Conservation (phyloP, 2,329 filamentous ascomycete genomes). For the Trichoderma gracile region DNA sequence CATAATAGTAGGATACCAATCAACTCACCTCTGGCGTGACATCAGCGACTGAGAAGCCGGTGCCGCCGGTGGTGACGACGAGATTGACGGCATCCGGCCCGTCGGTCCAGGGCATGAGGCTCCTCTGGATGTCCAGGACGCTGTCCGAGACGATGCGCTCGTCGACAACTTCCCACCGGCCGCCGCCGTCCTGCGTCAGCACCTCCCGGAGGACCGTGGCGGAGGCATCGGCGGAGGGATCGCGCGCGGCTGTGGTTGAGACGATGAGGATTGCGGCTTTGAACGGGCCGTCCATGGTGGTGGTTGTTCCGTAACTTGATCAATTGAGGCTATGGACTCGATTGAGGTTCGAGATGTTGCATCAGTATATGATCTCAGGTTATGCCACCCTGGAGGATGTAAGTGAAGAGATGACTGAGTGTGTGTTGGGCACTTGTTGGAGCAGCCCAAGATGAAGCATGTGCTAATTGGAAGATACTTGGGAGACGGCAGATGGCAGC, state of each 20-base stretch:
- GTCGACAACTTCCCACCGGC: constrained; percentile 69
- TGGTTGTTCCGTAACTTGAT: background rate
- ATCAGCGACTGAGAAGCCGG: constrained; percentile 85
- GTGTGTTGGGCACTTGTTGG: constrained; percentile 1
- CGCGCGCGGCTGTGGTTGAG: constrained; percentile 82
- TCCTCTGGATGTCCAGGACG: constrained; percentile 70
- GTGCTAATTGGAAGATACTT: background rate
- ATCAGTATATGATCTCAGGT: background rate
- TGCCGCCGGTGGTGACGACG: constrained; percentile 87
- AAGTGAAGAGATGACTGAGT: background rate
- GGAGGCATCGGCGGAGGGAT: constrained; percentile 77
- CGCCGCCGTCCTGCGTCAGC: constrained; percentile 65
- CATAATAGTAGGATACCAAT: background rate
- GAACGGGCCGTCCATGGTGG: constrained; percentile 45
- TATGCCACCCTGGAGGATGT: background rate
- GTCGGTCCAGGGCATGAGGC: constrained; percentile 74
- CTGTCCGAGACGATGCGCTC: constrained; percentile 80
- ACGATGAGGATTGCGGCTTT: constrained; percentile 80
- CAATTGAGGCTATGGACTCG: background rate
- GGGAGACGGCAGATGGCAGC: too few species aligned
- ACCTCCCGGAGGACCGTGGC: constrained; percentile 66
- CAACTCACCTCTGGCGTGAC: constrained; percentile 78
- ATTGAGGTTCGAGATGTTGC: too few species aligned
- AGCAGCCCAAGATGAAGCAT: background rate
- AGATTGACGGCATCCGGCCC: constrained; percentile 65